Percentiles rank a stretch among this genome's conserved stretches.
phyloP scores from a whole-genome alignment of 148 eudicot genomes.

The Polygonum aviculare region DNA sequence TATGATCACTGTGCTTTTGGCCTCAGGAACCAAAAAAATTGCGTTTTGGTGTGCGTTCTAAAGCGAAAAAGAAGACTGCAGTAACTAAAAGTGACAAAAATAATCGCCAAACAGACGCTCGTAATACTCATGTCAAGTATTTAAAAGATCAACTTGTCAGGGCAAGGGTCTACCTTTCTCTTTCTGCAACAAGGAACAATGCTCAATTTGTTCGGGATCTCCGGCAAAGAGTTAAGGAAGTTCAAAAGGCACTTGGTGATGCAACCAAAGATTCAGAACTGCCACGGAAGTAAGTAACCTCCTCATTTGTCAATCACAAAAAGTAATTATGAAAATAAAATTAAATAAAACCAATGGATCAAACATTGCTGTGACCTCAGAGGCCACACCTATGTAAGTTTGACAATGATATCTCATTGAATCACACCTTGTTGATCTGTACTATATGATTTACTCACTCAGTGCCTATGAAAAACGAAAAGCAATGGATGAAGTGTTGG shows the following conservation, averaged over 20 bases:
- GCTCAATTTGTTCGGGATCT: slow-evolving; percentile 83
- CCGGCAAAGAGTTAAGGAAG: slow-evolving; percentile 71
- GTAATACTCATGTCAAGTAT: slow-evolving; percentile 52
- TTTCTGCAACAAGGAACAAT: slow-evolving; percentile 73
- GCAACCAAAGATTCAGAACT: slow-evolving; percentile 80
- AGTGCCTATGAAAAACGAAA: slow-evolving; percentile 66
- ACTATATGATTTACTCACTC: slow-evolving; percentile 10
- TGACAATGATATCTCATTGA: not conserved
- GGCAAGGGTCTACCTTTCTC: slow-evolving; percentile 73
- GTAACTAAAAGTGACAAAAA: slow-evolving; percentile 31
- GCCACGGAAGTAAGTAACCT: slow-evolving; percentile 49
- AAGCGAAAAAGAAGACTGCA: slow-evolving; percentile 13
- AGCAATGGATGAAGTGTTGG: slow-evolving; percentile 84
- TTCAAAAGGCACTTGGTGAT: slow-evolving; percentile 65
- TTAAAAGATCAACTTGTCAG: slow-evolving; percentile 85
- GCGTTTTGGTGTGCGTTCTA: slow-evolving; percentile 15
- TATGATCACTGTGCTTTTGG: not conserved
- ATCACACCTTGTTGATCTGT: not conserved
- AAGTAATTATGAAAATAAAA: not conserved
- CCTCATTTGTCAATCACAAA: not conserved
- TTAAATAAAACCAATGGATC: not conserved
- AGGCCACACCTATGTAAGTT: not conserved
- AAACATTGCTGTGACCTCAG: not conserved
- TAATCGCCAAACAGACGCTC: slow-evolving; percentile 26
- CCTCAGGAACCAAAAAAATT: slow-evolving; percentile 28